Conservation (phyloP, 306 rosid species). For the Vigna hirtella region DNA sequence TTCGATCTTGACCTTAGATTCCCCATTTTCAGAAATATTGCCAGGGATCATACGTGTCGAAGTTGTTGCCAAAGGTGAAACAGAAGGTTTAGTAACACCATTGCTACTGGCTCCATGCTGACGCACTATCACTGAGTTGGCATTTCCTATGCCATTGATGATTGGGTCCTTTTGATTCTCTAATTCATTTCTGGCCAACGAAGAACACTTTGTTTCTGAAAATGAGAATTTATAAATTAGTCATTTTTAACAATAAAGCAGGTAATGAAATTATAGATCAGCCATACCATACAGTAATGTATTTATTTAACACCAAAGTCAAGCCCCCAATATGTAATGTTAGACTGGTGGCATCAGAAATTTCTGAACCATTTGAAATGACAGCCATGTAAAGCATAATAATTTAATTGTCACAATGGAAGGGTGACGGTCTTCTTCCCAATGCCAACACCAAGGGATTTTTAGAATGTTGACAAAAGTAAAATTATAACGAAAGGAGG, state of each 20-base stretch:
- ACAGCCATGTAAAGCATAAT: constrained; percentile 25
- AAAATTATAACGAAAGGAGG: constrained; percentile 28
- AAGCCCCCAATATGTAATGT: neutral
- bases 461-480: constrained; percentile 29
- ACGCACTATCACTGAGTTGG: constrained; percentile 52
- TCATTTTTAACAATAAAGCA: constrained; percentile 33
- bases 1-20: constrained; percentile 55
- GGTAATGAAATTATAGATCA: constrained; percentile 14
- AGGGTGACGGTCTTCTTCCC: constrained; percentile 1
- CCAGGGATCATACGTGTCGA: constrained; percentile 48
- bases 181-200: constrained; percentile 69
- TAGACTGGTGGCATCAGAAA: constrained; percentile 12
- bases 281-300: neutral
- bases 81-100: constrained; percentile 58
- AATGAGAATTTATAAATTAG: constrained; percentile 37
- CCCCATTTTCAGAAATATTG: constrained; percentile 63
- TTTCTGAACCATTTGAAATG: constrained; percentile 32
- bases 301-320: constrained; percentile 17
- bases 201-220: constrained; percentile 87
- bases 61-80: constrained; percentile 52
- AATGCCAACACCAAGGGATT: neutral
- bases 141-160: constrained; percentile 57
- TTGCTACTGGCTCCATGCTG: constrained; percentile 54
- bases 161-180: constrained; percentile 59
- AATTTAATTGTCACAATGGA: constrained; percentile 26